Percentiles rank a stretch among this genome's conserved stretches.
These are phyloP conservation scores for Cnidoscolus chayamansa DNA, from an alignment of 441 rosid species.

Conservation along the genomic window DNA sequence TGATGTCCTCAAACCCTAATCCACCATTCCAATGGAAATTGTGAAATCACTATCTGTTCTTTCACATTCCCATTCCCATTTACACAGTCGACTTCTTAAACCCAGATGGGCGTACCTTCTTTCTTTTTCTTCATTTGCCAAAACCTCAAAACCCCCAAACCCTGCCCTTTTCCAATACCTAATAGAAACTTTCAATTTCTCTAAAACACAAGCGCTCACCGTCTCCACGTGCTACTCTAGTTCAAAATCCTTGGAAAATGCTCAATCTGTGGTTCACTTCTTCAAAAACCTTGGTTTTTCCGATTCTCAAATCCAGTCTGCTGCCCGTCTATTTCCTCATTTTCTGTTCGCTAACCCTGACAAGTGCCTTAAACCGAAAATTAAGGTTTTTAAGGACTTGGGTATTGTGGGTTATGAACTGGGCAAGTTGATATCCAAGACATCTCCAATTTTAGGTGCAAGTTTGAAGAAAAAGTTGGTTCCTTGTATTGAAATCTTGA, in stretches of 20 bases:
- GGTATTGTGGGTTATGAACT: conserved; percentile 34
- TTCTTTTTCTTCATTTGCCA: conserved; percentile 1
- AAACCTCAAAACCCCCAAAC: not conserved
- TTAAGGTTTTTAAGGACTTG: conserved; percentile 31
- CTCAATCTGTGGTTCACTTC: conserved; percentile 19
- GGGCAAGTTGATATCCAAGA: conserved; percentile 29
- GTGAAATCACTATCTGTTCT: not conserved
- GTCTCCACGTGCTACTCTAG: conserved; percentile 19
- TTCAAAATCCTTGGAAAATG: conserved; percentile 22
- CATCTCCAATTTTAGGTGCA: conserved; percentile 19
- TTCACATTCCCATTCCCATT: not conserved
- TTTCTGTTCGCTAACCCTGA: conserved; percentile 27
- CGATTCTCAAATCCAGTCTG: conserved; percentile 21
- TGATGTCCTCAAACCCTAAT: not conserved
- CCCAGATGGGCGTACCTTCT: not conserved
- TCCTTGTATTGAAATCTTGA: conserved; percentile 32
- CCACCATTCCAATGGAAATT: not conserved
- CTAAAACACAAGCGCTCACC: conserved; percentile 21
- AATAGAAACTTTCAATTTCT: conserved; percentile 20
- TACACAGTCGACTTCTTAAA: not conserved
- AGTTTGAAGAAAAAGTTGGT: conserved; percentile 37
- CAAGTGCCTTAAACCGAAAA: conserved; percentile 32
- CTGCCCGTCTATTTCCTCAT: conserved; percentile 22
- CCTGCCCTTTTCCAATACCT: conserved; percentile 18
- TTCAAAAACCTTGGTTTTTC: conserved; percentile 31